A percentile compares a stretch with the other conserved stretches of the same genome.
Evolutionary conservation across 1,284 basidiomycete genomes (phyloP).

Genomic region (Cutaneotrichosporon sp.): DNA sequence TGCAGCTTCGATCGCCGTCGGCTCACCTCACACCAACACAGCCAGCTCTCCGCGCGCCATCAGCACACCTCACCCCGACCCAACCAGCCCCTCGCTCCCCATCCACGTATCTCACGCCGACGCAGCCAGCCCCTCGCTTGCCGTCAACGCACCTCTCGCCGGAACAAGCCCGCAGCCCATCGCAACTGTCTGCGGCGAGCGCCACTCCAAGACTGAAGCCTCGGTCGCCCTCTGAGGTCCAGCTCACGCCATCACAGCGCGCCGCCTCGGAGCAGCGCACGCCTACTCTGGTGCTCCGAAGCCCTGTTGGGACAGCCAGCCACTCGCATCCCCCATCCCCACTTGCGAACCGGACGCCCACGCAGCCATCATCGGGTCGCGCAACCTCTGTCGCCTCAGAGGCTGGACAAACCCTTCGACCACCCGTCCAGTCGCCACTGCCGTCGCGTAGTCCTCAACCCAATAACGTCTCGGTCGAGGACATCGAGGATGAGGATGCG

Average conservation of each 20-base stretch:
- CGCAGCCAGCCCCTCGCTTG: background rate
- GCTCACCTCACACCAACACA: background rate
- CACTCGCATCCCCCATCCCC: background rate
- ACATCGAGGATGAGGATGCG: background rate
- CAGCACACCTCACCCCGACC: background rate
- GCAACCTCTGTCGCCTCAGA: background rate
- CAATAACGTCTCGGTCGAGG: background rate
- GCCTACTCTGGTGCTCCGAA: background rate
- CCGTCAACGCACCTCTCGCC: background rate
- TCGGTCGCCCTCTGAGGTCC: background rate
- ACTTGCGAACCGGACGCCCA: background rate
- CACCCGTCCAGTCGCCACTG: background rate
- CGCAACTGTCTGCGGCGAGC: background rate
- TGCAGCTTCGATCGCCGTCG: background rate
- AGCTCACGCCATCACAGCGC: background rate
- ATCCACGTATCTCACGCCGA: background rate
- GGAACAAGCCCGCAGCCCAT: background rate
- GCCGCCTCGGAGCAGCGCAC: background rate
- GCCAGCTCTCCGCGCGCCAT: background rate
- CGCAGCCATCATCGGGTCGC: background rate
- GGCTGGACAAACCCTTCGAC: background rate
- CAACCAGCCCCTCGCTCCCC: background rate
- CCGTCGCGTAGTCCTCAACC: background rate
- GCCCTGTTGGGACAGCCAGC: background rate
- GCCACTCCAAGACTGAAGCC: background rate